Conservation (phyloP, 2,329 filamentous ascomycete species). For the Penicillium corylophilum region DNA sequence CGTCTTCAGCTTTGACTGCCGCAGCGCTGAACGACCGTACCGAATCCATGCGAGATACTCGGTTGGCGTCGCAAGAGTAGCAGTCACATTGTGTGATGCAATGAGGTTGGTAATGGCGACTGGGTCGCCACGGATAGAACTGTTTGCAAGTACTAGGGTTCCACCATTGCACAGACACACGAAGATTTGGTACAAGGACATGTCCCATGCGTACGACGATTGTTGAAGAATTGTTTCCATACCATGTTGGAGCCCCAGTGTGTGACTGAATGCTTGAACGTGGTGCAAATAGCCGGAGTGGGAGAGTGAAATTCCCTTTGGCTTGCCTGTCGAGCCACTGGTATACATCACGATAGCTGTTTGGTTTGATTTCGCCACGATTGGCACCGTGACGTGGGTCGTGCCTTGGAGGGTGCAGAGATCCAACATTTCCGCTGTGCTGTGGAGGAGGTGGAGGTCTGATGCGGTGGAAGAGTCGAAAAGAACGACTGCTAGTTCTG, state of each 20-base stretch:
- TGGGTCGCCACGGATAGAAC: constrained; percentile 14
- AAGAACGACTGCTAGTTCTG: constrained; percentile 8
- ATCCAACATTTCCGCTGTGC: constrained; percentile 4
- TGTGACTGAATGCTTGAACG: constrained; percentile 6
- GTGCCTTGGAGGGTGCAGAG: neutral
- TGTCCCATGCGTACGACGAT: constrained; percentile 24
- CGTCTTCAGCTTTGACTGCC: constrained; percentile 2
- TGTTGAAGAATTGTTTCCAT: constrained; percentile 22
- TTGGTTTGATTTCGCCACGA: constrained; percentile 4
- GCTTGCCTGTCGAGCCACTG: constrained; percentile 22
- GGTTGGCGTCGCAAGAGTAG: constrained; percentile 18
- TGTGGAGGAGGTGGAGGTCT: constrained; percentile 5
- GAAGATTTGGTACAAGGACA: constrained; percentile 23
- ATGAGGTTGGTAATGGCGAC: constrained; percentile 19
- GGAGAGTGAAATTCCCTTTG: constrained; percentile 14
- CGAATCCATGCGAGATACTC: constrained; percentile 20
- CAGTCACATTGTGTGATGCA: constrained; percentile 16
- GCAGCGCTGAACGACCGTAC: constrained; percentile 8
- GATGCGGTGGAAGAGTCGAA: constrained; percentile 5
- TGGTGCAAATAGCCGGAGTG: constrained; percentile 18
- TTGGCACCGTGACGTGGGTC: neutral
- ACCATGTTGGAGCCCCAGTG: constrained; percentile 8
- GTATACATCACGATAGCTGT: constrained; percentile 20
- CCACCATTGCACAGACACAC: constrained; percentile 18
- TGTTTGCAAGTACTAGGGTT: constrained; percentile 16